These are phyloP conservation scores for Amaranthus hypochondriacus DNA, from an alignment of 148 eudicot species.

Conservation along the genomic window DNA sequence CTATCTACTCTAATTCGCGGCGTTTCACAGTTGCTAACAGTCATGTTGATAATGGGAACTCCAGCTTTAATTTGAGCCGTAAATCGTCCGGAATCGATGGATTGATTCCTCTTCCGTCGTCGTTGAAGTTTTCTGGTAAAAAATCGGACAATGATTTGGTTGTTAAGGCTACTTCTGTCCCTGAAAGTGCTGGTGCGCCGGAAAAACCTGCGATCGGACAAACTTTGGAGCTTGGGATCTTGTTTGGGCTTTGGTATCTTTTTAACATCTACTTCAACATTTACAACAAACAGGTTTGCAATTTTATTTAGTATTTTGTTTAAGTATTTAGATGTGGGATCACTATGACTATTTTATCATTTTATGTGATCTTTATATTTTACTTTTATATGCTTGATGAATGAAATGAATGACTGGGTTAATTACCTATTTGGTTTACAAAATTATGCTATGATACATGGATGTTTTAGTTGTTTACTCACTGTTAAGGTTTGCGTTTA, in stretches of 20 bases:
- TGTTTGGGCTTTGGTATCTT: slow-evolving; percentile 69
- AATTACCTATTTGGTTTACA: neutral
- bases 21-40: neutral
- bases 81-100: slow-evolving; percentile 25
- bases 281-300: slow-evolving; percentile 76
- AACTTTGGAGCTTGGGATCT: slow-evolving; percentile 58
- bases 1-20: neutral
- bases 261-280: slow-evolving; percentile 87
- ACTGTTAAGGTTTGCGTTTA: no score
- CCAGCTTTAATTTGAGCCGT: slow-evolving; percentile 1
- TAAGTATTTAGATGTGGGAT: neutral
- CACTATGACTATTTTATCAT: neutral
- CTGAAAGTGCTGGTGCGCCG: slow-evolving; percentile 44
- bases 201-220: slow-evolving; percentile 30
- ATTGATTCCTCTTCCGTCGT: slow-evolving; percentile 35
- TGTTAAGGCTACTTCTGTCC: slow-evolving; percentile 49
- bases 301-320: neutral
- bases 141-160: slow-evolving; percentile 33
- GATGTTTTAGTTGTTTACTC: no score
- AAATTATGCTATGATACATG: neutral
- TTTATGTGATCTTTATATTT: neutral
- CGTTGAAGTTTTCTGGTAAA: slow-evolving; percentile 26
- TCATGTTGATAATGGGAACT: neutral
- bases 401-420: neutral
- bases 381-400: neutral